phyloP scores from a whole-genome alignment of 768 basidiomycete genomes.

The Cystobasidium tubakii region DNA sequence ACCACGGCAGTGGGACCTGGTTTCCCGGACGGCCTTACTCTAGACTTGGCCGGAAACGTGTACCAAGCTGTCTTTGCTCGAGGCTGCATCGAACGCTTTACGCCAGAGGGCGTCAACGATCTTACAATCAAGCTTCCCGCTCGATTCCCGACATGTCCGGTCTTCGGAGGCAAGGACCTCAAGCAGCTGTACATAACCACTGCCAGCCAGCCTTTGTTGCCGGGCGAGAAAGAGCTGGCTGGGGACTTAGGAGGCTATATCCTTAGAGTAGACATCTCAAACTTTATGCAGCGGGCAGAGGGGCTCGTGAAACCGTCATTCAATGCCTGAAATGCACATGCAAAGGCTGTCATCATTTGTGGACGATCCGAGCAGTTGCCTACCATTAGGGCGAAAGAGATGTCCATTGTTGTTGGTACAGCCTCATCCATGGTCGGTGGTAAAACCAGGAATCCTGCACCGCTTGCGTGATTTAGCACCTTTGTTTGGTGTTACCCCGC shows the following conservation, averaged over 20 bases:
- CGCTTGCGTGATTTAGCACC: too few species aligned
- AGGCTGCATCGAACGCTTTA: slow-evolving; percentile 31
- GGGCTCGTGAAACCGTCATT: slow-evolving; percentile 29
- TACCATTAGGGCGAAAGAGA: too few species aligned
- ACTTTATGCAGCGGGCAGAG: background rate
- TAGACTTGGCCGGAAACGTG: slow-evolving; percentile 28
- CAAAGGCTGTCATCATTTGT: too few species aligned
- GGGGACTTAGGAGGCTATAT: slow-evolving; percentile 31
- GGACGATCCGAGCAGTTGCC: too few species aligned
- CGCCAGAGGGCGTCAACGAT: slow-evolving; percentile 30
- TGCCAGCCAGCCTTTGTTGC: slow-evolving; percentile 19
- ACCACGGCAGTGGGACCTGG: slow-evolving; percentile 22
- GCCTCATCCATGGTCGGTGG: too few species aligned
- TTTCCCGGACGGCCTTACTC: slow-evolving; percentile 27
- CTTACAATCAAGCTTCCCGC: slow-evolving; percentile 29
- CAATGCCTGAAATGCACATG: background rate
- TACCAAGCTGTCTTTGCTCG: slow-evolving; percentile 33
- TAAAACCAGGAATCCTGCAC: too few species aligned
- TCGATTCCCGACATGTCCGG: slow-evolving; percentile 33
- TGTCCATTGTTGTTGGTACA: too few species aligned
- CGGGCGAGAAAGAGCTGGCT: slow-evolving; percentile 16
- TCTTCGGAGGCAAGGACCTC: slow-evolving; percentile 30
- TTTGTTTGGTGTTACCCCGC: too few species aligned
- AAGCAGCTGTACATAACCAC: slow-evolving; percentile 28
- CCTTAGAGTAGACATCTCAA: slow-evolving; percentile 20